phyloP scores from a whole-genome alignment of 202 grass and related monocot species.

The Schoenoplectus tabernaemontani region DNA sequence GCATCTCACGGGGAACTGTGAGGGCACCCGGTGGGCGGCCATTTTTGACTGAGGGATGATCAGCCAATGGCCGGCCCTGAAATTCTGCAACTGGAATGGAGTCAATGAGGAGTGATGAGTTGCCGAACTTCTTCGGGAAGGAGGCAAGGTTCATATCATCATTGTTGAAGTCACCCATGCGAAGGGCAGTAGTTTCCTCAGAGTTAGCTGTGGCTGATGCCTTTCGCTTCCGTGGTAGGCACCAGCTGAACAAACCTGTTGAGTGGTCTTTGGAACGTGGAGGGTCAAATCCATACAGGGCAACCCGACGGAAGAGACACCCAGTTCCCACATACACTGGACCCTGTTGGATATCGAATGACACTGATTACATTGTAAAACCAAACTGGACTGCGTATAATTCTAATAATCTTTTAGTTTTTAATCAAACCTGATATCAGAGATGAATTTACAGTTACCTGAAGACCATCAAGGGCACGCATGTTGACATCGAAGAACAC shows the following conservation, averaged over 20 bases:
- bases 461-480: slow-evolving; percentile 93
- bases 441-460: slow-evolving; percentile 1
- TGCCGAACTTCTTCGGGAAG: slow-evolving; percentile 91
- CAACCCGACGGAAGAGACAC: slow-evolving; percentile 90
- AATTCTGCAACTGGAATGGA: slow-evolving; percentile 95
- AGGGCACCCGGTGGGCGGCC: slow-evolving; percentile 77
- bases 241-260: slow-evolving; percentile 51
- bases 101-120: slow-evolving; percentile 87
- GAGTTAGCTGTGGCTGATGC: slow-evolving; percentile 33
- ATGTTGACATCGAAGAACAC: slow-evolving; percentile 99
- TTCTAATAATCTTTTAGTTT: no score
- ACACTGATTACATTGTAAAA: background rate
- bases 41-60: slow-evolving; percentile 86
- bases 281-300: slow-evolving; percentile 88
- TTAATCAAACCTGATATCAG: background rate
- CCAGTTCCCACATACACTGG: slow-evolving; percentile 94
- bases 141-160: slow-evolving; percentile 71
- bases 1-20: slow-evolving; percentile 66
- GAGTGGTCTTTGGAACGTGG: slow-evolving; percentile 75
- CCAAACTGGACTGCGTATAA: background rate
- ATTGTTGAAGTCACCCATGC: slow-evolving; percentile 77
- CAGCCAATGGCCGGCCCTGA: slow-evolving; percentile 81
- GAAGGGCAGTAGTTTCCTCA: slow-evolving; percentile 74
- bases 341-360: slow-evolving; percentile 30
- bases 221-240: slow-evolving; percentile 52